Evolutionary conservation across 139 green algal species (phyloP), one percentile per base, ranked within the genome.

Genomic region (Closterium sp.): DNA sequence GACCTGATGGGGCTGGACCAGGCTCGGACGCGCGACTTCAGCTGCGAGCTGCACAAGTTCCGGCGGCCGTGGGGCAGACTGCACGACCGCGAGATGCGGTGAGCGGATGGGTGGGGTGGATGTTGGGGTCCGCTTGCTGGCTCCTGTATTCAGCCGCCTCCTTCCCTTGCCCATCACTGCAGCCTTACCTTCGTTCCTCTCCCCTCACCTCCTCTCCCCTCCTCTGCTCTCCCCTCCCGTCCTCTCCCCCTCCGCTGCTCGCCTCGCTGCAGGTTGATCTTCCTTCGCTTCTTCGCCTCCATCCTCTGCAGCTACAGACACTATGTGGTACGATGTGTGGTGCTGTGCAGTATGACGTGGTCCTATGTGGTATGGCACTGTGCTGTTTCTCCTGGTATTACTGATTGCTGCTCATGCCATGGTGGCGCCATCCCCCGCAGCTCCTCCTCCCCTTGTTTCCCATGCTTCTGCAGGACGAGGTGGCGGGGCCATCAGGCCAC

Each of bases 281-380:
- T 91, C 89, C 84, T 92, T 32, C 43, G 64, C 31, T 89, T 92
- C 89, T 92, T 92, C 66, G 89, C 81, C 4, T 89, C 84, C 34
- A 36, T 43, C 12, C 81, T 92, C 30, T 87, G 33, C 28, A 84
- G 89, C 55, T 92, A 92, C 28, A 85, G 89, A 32, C 34, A 92
- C 84, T 92, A 64, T 64, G 89, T 92, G 81, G 89, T 92, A 69
- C 43, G 43, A 28, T 69, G 43, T 69, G 43, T 9, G 43, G 43
- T 69, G 43, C 8, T 25, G 10, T 69, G 43, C 43, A 69, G 43
- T 69, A 69, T 69, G 43, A 69, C 23, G 43, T 0, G 43, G 43
- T 69, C 12, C 43, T 16, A 66, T 66, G 38, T 10, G 16, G 38
- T 69, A 16, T 25, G 43, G 43, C 23, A 69, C 23, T 12, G 43